Percentiles rank a stretch among this genome's conserved stretches.
These are phyloP conservation scores for Rhodotorula sp. DNA, from an alignment of 1,284 basidiomycete genomes.

Conservation along the genomic window DNA sequence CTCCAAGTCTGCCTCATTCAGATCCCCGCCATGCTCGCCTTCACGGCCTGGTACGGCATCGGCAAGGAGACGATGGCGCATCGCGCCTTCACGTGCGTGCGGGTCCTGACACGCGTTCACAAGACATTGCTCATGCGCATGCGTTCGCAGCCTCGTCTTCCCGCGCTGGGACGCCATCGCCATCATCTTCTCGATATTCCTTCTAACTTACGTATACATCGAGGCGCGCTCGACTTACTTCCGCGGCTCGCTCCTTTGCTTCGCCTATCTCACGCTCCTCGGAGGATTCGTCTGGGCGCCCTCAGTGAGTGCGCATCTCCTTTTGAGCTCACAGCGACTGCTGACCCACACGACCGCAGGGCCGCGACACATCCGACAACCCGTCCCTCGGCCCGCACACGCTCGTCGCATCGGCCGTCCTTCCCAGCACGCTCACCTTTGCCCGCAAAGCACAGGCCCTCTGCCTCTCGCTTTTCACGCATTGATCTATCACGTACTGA, in stretches of 20 bases:
- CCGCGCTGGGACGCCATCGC: conserved; percentile 97
- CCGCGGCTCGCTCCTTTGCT: conserved; percentile 83
- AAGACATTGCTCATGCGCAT: neutral
- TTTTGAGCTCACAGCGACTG: too few species aligned
- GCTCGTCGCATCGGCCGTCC: neutral
- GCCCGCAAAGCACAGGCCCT: conserved; percentile 3
- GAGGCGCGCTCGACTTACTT: conserved; percentile 66
- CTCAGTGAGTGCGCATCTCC: neutral
- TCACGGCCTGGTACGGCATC: conserved; percentile 85
- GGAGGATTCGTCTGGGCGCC: conserved; percentile 60
- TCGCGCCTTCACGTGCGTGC: conserved; percentile 76
- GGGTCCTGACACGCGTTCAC: neutral
- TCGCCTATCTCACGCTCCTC: conserved; percentile 79
- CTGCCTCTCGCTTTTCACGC: conserved; percentile 18
- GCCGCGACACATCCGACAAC: conserved; percentile 32
- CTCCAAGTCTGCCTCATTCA: conserved; percentile 96
- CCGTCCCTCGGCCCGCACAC: conserved; percentile 1
- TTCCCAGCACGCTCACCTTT: neutral
- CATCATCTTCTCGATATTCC: conserved; percentile 74
- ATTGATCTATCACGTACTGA: neutral
- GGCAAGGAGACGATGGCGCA: conserved; percentile 63
- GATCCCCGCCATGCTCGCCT: conserved; percentile 98
- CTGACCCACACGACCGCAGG: too few species aligned
- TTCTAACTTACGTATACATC: conserved; percentile 98
- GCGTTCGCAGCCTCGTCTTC: conserved; percentile 75